Base-by-base conservation (phyloP, 2,329 filamentous ascomycete species). In the Arachnopeziza araneosa region DNA sequence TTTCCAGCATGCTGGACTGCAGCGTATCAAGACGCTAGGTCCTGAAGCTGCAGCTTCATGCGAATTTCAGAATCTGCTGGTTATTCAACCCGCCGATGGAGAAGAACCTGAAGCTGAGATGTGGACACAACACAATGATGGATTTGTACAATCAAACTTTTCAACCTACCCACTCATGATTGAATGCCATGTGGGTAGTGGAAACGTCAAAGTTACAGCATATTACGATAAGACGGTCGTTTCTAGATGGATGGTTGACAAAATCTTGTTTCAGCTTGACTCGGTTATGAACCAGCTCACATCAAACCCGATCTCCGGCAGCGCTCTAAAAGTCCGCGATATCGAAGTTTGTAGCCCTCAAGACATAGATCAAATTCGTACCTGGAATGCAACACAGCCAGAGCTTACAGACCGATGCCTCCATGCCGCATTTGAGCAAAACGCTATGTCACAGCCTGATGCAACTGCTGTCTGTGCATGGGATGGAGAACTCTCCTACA, bases 1-100 rank as follows among this genome's bases (percentile, higher is more conserved):
- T 1, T 76, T 82, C 66, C 77, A 83, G 61, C 81, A 84, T 63
- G 70, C 76, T 22, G 65, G 65, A 14, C 26, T 67, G 24, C 64
- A 66, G 32, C 60, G 58, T 49, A 67, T 67, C 21, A 60, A 60
- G 30, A 24, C 24, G 19, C 53, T 66, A 19, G 55, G 57, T 19
- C 17, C 51, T 8, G 64, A 66, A 23, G 57, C 59, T n/a, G 54
- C 54, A 12, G 36, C 56, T 30, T 61, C 63, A 9, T 65, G 59
- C 21, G 55, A 65, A 14, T 64, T 67, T 23, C 58, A 65, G 10
- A 65, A 60, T 51, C 50, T 67, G n/a, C 44, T 67, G 14, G 64
- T 65, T 12, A 52, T 67, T 24, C 65, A 67, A 50, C 51, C 63
- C 6, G 17, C 36, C 17, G 36, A 14, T 44, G 36, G 36, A 44